phyloP scores from a whole-genome alignment of 345 rosid species.

The Trapa incisa region DNA sequence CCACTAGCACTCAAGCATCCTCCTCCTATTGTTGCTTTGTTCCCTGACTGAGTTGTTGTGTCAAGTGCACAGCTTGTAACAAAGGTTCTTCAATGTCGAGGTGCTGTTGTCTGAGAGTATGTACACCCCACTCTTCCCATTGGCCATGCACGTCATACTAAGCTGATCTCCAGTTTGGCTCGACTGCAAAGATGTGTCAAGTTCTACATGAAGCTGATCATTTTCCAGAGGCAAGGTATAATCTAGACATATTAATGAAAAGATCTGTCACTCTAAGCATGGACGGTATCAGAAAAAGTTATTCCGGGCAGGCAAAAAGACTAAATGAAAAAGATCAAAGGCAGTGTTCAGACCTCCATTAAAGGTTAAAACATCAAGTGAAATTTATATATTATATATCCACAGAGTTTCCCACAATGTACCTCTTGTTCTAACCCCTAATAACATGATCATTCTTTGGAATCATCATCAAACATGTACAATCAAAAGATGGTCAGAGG shows the following conservation, averaged over 20 bases:
- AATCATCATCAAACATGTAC: neutral
- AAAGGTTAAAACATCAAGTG: too few species aligned
- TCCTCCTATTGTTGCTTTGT: neutral
- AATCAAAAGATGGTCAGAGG: neutral
- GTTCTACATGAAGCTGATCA: neutral
- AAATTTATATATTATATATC: too few species aligned
- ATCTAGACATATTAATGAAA: neutral
- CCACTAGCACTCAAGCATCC: neutral
- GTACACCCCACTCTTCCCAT: slow-evolving; percentile 33
- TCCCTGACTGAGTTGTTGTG: neutral
- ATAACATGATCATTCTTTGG: too few species aligned
- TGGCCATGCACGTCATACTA: slow-evolving; percentile 51
- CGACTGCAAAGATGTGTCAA: slow-evolving; percentile 30
- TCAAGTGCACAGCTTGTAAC: slow-evolving; percentile 54
- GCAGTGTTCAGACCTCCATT: too few species aligned
- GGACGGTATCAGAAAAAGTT: too few species aligned
- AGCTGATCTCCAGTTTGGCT: slow-evolving; percentile 31
- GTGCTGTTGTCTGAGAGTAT: slow-evolving; percentile 10
- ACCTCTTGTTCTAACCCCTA: too few species aligned
- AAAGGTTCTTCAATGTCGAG: slow-evolving; percentile 30
- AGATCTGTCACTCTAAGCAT: neutral
- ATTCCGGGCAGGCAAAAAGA: too few species aligned
- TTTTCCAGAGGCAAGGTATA: too few species aligned
- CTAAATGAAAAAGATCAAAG: too few species aligned
- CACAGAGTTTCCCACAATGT: too few species aligned